Percentiles rank a stretch among this genome's conserved stretches.
Evolutionary conservation across 164 flowering plant species (phyloP).

Genomic region (Saururus chinensis): DNA sequence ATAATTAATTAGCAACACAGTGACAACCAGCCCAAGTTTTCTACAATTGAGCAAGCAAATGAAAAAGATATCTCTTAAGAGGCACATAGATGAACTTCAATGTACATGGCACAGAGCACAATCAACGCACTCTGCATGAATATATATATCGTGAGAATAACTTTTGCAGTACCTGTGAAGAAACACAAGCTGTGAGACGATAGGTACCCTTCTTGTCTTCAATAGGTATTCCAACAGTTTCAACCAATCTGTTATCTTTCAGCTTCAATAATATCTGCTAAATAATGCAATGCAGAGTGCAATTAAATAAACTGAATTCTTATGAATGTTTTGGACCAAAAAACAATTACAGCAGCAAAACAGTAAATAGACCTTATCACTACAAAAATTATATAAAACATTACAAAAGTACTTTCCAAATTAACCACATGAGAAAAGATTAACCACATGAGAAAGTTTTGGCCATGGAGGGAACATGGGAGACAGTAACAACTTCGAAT

Average conservation of each 20-base stretch:
- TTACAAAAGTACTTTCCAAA: too few species aligned
- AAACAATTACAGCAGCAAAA: too few species aligned
- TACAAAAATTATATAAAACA: too few species aligned
- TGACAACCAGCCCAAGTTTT: neutral
- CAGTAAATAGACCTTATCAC: too few species aligned
- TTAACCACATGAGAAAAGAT: too few species aligned
- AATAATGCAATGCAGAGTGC: too few species aligned
- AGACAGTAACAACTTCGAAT: too few species aligned
- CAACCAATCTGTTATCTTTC: constrained; percentile 79
- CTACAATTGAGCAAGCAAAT: neutral
- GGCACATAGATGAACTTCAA: neutral
- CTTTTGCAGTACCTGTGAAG: constrained; percentile 65
- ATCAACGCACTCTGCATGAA: neutral
- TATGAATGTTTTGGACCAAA: too few species aligned
- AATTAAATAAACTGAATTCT: too few species aligned
- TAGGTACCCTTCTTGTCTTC: constrained; percentile 61
- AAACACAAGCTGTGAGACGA: constrained; percentile 95
- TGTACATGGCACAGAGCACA: neutral
- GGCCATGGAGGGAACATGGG: too few species aligned
- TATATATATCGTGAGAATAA: neutral
- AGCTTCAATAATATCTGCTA: constrained; percentile 70
- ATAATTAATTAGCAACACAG: neutral
- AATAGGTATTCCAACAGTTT: constrained; percentile 98
- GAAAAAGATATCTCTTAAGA: neutral
- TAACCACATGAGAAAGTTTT: too few species aligned